A percentile compares a stretch with the other conserved stretches of the same genome.
Conservation (phyloP, 2,329 filamentous ascomycete genomes). For the Amphichorda felina region DNA sequence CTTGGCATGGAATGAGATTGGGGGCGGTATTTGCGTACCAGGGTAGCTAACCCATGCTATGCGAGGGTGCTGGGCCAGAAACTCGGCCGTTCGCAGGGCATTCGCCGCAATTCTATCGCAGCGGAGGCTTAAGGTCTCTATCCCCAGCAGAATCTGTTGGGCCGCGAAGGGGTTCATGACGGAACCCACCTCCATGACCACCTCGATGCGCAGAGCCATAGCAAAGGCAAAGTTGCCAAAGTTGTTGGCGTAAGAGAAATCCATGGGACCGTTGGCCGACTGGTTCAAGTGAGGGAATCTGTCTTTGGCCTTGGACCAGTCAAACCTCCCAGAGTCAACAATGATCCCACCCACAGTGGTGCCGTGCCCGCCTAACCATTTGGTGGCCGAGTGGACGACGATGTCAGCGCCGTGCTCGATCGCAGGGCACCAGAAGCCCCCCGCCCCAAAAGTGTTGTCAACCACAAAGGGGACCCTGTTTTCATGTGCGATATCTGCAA, state of each 20-base stretch:
- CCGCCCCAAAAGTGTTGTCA: constrained; percentile 13
- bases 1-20: too few relatives aligned
- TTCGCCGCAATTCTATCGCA: constrained; percentile 57
- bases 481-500: constrained; percentile 46
- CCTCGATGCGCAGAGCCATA: constrained; percentile 57
- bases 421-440: constrained; percentile 51
- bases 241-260: constrained; percentile 59
- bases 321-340: constrained; percentile 58
- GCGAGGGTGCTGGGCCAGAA: constrained; percentile 55
- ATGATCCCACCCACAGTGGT: constrained; percentile 59
- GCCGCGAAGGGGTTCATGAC: constrained; percentile 61
- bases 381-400: constrained; percentile 58
- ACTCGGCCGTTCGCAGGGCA: constrained; percentile 50
- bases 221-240: constrained; percentile 53
- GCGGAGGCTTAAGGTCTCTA: constrained; percentile 58
- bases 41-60: constrained; percentile 65
- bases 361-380: constrained; percentile 65
- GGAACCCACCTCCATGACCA: constrained; percentile 55
- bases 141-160: constrained; percentile 56
- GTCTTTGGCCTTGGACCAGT: constrained; percentile 44
- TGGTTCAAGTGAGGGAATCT: background rate
- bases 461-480: constrained; percentile 20
- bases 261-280: constrained; percentile 45
- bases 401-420: constrained; percentile 62
- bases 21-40: too few relatives aligned